Base-by-base conservation (phyloP, 2,329 filamentous ascomycete species). In the Fusarium setosum region DNA sequence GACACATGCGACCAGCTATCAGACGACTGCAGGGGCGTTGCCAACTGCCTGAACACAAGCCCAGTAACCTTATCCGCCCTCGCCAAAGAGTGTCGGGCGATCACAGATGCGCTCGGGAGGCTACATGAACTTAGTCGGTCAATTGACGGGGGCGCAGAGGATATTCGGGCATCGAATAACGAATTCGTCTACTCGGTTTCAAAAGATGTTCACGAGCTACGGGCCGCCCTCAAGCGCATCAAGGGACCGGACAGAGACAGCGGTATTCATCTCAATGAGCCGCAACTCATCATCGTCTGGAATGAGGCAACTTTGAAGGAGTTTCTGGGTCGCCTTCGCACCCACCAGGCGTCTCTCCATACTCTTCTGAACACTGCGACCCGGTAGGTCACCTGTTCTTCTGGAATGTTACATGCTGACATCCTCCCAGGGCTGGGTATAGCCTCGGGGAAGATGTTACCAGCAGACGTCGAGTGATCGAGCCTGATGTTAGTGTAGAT, bases 271-370 rank as follows among this genome's bases (percentile, higher is more conserved):
- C 59, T 73, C 12, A 62, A 32, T 38, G 71, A 73, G 34, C 71
- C 71, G 13, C 69, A 70, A 31, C 71, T 73, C 45, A 64, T 73
- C 37, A 73, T 73, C 42, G 66, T 73, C 18, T 73, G 71, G 71
- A 73, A 73, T 44, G 71, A 73, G 56, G 61, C 59, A 21, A 38
- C 54, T 18, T 60, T 73, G 48, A 73, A 72, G 42, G 57, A 58
- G 23, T 70, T 52, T 7, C 59, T 72, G 20, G 55, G 58, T 6
- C 63, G 69, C 38, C 51, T 73, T 34, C 71, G 68, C 37, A 73
- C 66, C 37, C 71, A 73, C 6, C 71, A 73, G 50, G 71, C 71
- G 15, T 73, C 71, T 38, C 58, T 73, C 8, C 71, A 73, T 38
- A 73, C 65, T 32, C 63, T 73, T 18, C 66, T 73, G 26, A 73